Base-by-base conservation (phyloP, 768 basidiomycete genomes). In the Boletus fagicola region DNA sequence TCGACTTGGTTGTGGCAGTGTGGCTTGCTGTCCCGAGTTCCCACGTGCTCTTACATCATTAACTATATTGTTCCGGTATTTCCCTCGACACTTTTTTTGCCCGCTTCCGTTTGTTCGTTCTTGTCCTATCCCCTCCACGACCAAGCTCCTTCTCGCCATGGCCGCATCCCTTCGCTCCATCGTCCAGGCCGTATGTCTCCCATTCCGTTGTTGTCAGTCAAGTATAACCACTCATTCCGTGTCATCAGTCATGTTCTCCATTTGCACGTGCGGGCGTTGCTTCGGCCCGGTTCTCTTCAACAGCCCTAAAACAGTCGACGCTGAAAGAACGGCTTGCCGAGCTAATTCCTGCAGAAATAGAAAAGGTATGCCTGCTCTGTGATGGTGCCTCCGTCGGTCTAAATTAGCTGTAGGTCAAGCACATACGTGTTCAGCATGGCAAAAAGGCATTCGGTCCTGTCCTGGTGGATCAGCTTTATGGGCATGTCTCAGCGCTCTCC, bases 401-500 rank as follows among this genome's bases (percentile, higher is more conserved):
- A 49, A 64, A 6, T 49, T 43, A 1, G 28, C 28, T 31, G 12
- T 65, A 92, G 90, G 90, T 92, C 60, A 92, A 94, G 73, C 83
- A 84, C 56, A 84, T 88, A 70, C 88, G 92, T 68, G 84, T 85
- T 56, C 84, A 83, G 68, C 89, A 98, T 75, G 96, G 96, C 62
- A 87, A 89, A 78, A 96, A 97, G 79, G 72, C 90, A 15, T 95
- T 98, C 67, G 95, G 96, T 38, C 90, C 92, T 51, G 92, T 96
- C 63, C 69, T 87, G 47, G 93, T 95, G 54, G 90, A 94, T 75
- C 92, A 94, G 72, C 84, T 94, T 63, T 92, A 93, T 72, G 93
- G 93, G 90, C 86, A 68, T 24, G 58, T 59, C 33, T 36, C 40
- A n/a, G n/a, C 11, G 28, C 33, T 2, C 10, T 26, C 40, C 28